These are phyloP conservation scores for Brassica cretica DNA, from an alignment of 345 rosid genomes.

Conservation along the genomic window DNA sequence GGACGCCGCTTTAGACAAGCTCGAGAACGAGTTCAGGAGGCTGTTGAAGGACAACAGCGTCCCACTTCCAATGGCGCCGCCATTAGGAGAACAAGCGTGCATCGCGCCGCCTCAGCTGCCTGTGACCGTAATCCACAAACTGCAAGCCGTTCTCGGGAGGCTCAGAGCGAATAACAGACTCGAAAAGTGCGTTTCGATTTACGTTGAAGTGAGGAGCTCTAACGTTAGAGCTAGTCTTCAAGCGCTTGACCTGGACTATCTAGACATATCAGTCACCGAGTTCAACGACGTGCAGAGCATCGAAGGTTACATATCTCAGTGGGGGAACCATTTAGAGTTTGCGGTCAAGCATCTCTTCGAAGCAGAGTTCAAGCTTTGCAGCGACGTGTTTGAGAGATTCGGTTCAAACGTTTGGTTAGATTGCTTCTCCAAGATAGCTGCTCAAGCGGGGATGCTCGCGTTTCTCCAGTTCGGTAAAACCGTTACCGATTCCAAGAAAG, in stretches of 20 bases:
- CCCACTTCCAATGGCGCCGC: constrained; percentile 82
- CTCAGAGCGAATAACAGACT: constrained; percentile 81
- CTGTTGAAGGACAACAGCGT: constrained; percentile 80
- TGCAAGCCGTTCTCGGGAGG: constrained; percentile 91
- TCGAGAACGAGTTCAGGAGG: constrained; percentile 73
- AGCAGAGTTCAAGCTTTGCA: constrained; percentile 92
- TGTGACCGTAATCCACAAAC: constrained; percentile 75
- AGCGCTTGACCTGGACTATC: constrained; percentile 91
- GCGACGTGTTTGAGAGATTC: constrained; percentile 87
- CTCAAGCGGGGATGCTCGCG: constrained; percentile 91
- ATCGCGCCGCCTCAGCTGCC: constrained; percentile 93
- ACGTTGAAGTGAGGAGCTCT: constrained; percentile 81
- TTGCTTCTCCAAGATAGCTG: constrained; percentile 95
- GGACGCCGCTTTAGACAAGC: constrained; percentile 76
- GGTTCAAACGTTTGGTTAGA: constrained; percentile 92
- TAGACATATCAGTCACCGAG: constrained; percentile 84
- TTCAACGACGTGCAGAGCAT: constrained; percentile 89
- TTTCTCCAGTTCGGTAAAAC: constrained; percentile 96
- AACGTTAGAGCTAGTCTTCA: constrained; percentile 91
- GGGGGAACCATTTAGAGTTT: constrained; percentile 99
- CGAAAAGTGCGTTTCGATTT: constrained; percentile 77
- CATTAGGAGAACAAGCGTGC: constrained; percentile 64
- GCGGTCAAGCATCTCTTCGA: constrained; percentile 98
- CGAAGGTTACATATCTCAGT: constrained; percentile 77
- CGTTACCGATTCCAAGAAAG: constrained; percentile 88